Conservation (phyloP, 768 basidiomycete species). For the Phylloporus arenicola region DNA sequence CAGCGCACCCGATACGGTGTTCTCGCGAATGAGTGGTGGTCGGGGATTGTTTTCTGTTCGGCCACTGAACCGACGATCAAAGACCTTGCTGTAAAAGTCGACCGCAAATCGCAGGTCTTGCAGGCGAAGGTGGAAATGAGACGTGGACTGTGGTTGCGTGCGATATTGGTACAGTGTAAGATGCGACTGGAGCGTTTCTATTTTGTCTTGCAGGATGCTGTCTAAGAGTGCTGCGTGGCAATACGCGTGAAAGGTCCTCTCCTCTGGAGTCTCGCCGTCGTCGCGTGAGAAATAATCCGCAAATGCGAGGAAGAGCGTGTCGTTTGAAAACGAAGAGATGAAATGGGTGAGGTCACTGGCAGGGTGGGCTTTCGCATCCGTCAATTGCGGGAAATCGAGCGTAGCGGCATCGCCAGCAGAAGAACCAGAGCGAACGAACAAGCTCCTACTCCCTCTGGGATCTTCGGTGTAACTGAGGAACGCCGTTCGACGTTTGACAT, state of each 20-base stretch:
- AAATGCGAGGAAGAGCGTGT: slow-evolving; percentile 72
- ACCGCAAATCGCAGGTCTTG: slow-evolving; percentile 71
- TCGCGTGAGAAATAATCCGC: slow-evolving; percentile 72
- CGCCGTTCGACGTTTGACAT: slow-evolving; percentile 87
- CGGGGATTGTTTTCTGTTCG: slow-evolving; percentile 59
- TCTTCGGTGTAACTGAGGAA: slow-evolving; percentile 93
- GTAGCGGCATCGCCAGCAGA: slow-evolving; percentile 80
- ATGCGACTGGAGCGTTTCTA: slow-evolving; percentile 69
- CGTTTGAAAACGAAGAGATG: slow-evolving; percentile 82
- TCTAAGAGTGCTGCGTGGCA: slow-evolving; percentile 77
- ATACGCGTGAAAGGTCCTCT: slow-evolving; percentile 62
- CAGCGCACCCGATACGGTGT: slow-evolving; percentile 60
- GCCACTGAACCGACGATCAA: slow-evolving; percentile 70
- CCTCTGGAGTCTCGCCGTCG: slow-evolving; percentile 52
- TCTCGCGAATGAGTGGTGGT: slow-evolving; percentile 66
- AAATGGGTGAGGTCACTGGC: slow-evolving; percentile 77
- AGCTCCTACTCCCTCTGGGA: slow-evolving; percentile 85
- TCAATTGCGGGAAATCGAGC: slow-evolving; percentile 78
- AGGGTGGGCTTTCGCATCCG: slow-evolving; percentile 59
- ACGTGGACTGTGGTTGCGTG: slow-evolving; percentile 49
- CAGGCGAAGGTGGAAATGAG: slow-evolving; percentile 60
- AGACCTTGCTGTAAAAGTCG: slow-evolving; percentile 74
- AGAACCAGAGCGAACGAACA: slow-evolving; percentile 84
- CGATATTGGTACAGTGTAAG: slow-evolving; percentile 68
- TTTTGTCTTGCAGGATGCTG: slow-evolving; percentile 88